Base-by-base conservation (phyloP, 352 stramenopile genomes). In the Globisporangium cederbergense region DNA sequence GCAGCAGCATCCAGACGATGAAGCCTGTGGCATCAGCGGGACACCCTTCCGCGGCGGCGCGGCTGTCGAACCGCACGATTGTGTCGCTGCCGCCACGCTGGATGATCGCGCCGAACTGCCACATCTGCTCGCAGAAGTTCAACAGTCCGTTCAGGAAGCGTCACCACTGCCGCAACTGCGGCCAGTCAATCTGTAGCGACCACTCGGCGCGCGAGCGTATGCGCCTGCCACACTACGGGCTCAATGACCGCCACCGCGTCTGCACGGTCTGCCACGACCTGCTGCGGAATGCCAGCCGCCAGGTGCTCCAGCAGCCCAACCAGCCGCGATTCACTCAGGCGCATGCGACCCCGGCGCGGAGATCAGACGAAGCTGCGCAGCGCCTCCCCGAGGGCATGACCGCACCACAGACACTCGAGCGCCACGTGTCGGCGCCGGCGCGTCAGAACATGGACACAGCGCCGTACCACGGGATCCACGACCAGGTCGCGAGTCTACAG, bases 141-240 rank as follows among this genome's bases (percentile, higher is more conserved):
- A 30, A n/a, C 2, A 73, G 69, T 45, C 68, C 79, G 2, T 91
- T 93, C 66, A 90, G 88, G 70, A 94, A 93, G 71, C 83, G 87
- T 20, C 87, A 96, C 70, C 87, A 96, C 69, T 96, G 87, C 63
- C 83, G 87, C 36, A 96, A 96, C 67, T 96, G 87, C 50, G 87
- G 87, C 0, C 83, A 93, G 69, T 92, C 87, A 8, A 91, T 96
- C 60, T 96, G 87, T 57, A 75, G 83, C 3, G 83, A 93, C 47
- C 87, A 96, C 73, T 96, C 87, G 51, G 87, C 87, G 42, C 80
- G 86, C 14, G 81, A 94, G 65, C 85, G 85, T 25, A 88, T 94
- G 76, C 80, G 80, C 59, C 68, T 96, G 58, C 87, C 83, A 43
- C 87, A 94, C 63, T 93, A 91, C 58, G 87, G 87, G 30, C 78